Conservation (phyloP, 1,284 basidiomycete genomes). For the Marasmius fiardii region DNA sequence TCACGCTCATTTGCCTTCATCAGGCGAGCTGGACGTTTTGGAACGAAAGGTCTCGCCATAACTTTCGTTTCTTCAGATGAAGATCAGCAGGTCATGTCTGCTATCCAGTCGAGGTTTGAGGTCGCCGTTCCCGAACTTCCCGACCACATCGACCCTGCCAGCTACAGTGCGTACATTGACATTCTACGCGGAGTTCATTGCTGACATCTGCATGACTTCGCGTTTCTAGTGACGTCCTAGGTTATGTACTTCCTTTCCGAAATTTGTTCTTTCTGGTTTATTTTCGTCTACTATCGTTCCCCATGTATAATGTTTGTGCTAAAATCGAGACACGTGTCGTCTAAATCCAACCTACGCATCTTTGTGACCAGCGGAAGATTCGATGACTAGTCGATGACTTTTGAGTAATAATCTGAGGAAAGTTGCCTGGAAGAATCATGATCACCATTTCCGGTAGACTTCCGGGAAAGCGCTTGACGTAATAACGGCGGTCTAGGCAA, state of each 20-base stretch:
- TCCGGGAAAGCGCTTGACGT: no score
- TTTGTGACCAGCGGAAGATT: not conserved
- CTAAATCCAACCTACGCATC: not conserved
- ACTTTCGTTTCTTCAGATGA: constrained; percentile 92
- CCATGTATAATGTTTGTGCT: not conserved
- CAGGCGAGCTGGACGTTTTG: constrained; percentile 97
- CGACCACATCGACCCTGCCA: constrained; percentile 88
- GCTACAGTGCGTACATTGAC: constrained; percentile 68
- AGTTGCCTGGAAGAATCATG: no score
- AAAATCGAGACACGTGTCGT: constrained; percentile 15
- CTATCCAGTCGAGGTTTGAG: constrained; percentile 91
- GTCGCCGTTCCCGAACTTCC: constrained; percentile 91
- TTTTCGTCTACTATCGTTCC: not conserved
- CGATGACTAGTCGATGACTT: no score
- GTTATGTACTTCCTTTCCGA: not conserved
- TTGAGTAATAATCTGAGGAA: no score
- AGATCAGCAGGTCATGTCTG: constrained; percentile 91
- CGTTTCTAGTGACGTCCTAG: constrained; percentile 16
- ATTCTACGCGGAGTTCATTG: not conserved
- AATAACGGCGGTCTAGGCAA: no score
- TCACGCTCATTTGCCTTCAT: constrained; percentile 4
- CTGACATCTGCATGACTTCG: not conserved
- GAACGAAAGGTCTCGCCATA: constrained; percentile 99
- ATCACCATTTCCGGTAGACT: no score
- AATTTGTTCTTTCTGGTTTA: not conserved